Evolutionary conservation across 306 rosid genomes (phyloP), one percentile per base, ranked within the genome.

Genomic region (Begonia loranthoides): DNA sequence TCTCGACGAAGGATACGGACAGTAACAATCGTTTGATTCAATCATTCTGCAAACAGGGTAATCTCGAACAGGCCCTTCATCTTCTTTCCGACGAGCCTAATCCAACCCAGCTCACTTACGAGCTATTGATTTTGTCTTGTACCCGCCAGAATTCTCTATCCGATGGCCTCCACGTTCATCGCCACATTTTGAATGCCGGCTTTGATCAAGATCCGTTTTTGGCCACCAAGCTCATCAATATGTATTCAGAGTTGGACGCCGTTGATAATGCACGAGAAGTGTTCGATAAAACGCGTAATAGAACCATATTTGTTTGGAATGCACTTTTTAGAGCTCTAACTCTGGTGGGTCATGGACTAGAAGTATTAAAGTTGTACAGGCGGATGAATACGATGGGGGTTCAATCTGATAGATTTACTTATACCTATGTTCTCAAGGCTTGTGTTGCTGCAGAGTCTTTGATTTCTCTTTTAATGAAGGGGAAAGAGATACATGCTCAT

Each of bases 401-500:
- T 41, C 55, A 65, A 3, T 81, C 87, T 12, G 81, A 84, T 72
- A 76, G 93, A 67, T 89, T 69, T 71, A 84, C 93, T 0, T 81
- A 89, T 64, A 89, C 97, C 0, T 89, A 77, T 65, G 77, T 66
- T 9, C 89, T 89, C 59, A 89, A 89, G 70, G 97, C 95, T 57
- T 84, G 95, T 50, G 93, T 79, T 62, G 79, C 80, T 52, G 69
- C 88, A 0, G 85, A 76, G 62, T 53, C 72, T 59, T 72, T 57
- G 45, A 55, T 67, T 58, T 75, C 64, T 4, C 73, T 83, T 59
- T 68, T 81, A 45, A 56, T 7, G 52, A 89, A 67, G 77, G 95
- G 95, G 41, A 81, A 79, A 76, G 95, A 89, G 86, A 79, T 89
- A 65, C 97, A 89, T 70, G 93, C 79, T 21, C 93, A 79, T 74